Percentiles rank a stretch among this genome's conserved stretches.
phyloP scores from a whole-genome alignment of 305 asterid genomes.

The Solanum hybrid region DNA sequence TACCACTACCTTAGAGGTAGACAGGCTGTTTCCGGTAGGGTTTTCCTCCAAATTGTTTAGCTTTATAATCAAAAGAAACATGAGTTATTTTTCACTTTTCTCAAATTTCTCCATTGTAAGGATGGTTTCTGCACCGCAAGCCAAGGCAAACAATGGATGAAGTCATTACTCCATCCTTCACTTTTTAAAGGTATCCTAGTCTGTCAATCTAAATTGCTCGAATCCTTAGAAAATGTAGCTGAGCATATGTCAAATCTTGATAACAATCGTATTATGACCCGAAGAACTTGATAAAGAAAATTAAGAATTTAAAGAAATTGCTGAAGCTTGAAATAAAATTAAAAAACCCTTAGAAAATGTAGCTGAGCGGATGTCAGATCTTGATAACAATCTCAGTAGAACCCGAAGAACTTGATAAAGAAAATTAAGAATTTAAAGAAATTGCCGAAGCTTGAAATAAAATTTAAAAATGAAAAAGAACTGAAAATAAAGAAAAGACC shows the following conservation, averaged over 20 bases:
- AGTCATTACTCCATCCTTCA: not conserved
- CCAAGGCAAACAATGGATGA: not conserved
- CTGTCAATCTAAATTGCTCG: not conserved
- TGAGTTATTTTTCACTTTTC: not conserved
- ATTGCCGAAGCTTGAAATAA: not conserved
- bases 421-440: not conserved
- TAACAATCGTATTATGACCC: not conserved
- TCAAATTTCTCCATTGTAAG: not conserved
- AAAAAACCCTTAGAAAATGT: not conserved
- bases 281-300: not conserved
- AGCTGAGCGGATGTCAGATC: not conserved
- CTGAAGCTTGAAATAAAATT: not conserved
- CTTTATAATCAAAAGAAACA: not conserved
- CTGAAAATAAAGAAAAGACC: not conserved
- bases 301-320: not conserved
- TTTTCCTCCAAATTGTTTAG: not conserved
- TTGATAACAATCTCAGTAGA: not conserved
- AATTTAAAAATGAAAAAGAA: not conserved
- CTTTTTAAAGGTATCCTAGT: not conserved
- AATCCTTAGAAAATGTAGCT: not conserved
- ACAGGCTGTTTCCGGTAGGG: not conserved
- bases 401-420: not conserved
- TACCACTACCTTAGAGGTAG: not conserved
- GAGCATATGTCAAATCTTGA: not conserved
- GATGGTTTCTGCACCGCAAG: not conserved